These are phyloP conservation scores for Posidonia oceanica DNA, from an alignment of 116 monocot species.

Conservation along the genomic window DNA sequence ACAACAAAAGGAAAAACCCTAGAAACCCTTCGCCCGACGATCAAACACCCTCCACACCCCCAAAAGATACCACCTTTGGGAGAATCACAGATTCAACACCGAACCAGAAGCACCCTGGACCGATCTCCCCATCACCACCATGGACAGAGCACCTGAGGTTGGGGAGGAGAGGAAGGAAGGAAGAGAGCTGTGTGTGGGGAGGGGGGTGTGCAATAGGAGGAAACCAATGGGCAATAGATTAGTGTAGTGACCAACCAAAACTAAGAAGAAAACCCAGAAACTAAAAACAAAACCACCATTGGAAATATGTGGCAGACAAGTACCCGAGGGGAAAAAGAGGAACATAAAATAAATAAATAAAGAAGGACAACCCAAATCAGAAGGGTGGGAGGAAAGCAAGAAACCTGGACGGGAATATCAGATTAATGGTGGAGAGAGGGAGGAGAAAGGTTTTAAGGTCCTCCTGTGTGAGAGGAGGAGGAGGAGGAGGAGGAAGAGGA, in stretches of 20 bases:
- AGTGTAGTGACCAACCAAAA: background rate
- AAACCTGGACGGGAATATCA: no score
- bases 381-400: background rate
- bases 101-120: background rate
- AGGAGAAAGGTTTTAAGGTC: background rate
- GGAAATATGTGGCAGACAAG: conserved; percentile 1
- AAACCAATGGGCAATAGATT: background rate
- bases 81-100: background rate
- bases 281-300: background rate
- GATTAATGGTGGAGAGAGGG: no score
- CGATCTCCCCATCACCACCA: background rate
- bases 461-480: no score
- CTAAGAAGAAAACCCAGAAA: background rate
- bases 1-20: background rate
- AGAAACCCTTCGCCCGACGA: background rate
- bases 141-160: background rate
- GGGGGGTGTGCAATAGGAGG: background rate
- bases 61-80: background rate
- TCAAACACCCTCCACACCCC: background rate
- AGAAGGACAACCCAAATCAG: no score
- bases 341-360: background rate
- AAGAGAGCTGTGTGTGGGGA: background rate
- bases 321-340: background rate
- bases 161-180: background rate
- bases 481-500: background rate